phyloP scores from a whole-genome alignment of 2,329 filamentous ascomycete genomes.

The Cladorrhinum sp. region DNA sequence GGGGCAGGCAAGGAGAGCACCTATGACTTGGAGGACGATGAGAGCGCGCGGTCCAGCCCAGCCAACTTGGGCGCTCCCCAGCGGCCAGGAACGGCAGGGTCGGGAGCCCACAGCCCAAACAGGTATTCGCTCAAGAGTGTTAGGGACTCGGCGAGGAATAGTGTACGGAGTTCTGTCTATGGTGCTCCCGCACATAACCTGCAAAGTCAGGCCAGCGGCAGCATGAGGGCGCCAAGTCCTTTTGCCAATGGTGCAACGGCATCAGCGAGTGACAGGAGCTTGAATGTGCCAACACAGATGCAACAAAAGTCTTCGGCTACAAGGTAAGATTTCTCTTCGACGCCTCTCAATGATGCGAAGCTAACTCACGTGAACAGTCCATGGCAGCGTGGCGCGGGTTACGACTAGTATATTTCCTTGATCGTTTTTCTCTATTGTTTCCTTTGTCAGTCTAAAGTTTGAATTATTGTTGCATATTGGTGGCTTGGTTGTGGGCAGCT shows the following conservation, averaged over 20 bases:
- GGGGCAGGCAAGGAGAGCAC: slow-evolving; percentile 68
- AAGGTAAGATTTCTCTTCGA: slow-evolving; percentile 32
- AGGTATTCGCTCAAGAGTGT: slow-evolving; percentile 25
- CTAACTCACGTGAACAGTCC: slow-evolving; percentile 37
- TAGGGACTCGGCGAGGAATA: slow-evolving; percentile 27
- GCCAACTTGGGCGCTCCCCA: slow-evolving; percentile 18
- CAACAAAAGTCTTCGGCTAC: slow-evolving; percentile 32
- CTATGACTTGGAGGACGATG: slow-evolving; percentile 69
- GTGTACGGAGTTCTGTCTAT: slow-evolving; percentile 13
- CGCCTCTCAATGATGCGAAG: background rate
- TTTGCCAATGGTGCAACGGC: slow-evolving; percentile 16
- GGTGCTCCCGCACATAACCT: slow-evolving; percentile 12
- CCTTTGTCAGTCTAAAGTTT: background rate
- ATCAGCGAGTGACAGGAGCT: slow-evolving; percentile 16
- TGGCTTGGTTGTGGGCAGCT: background rate
- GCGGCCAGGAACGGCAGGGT: slow-evolving; percentile 36
- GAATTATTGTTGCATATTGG: slow-evolving; percentile 5
- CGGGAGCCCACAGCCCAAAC: slow-evolving; percentile 44
- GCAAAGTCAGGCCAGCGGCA: slow-evolving; percentile 21
- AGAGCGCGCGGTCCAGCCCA: slow-evolving; percentile 61
- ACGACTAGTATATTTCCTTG: slow-evolving; percentile 37
- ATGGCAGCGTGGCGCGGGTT: slow-evolving; percentile 56
- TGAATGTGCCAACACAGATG: slow-evolving; percentile 26
- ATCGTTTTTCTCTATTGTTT: slow-evolving; percentile 2
- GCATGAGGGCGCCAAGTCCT: slow-evolving; percentile 28